phyloP scores from a whole-genome alignment of 768 basidiomycete genomes.

The Tulasnella sp. region DNA sequence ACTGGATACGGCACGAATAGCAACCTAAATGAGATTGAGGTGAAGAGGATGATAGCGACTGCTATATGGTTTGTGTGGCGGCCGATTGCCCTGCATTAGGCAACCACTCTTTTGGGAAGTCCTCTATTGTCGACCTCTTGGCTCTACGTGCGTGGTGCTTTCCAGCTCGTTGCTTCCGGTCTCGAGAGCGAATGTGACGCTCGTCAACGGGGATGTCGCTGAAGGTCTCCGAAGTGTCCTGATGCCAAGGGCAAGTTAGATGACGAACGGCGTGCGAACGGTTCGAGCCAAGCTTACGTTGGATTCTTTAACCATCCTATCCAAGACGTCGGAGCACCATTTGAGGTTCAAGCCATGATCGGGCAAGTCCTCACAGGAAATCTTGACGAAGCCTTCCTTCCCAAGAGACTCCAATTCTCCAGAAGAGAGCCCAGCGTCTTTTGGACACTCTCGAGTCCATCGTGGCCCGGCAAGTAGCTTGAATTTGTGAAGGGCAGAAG shows the following conservation, averaged over 20 bases:
- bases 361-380: constrained; percentile 84
- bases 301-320: constrained; percentile 71
- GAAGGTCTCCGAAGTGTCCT: constrained; percentile 46
- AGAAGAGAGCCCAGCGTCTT: constrained; percentile 56
- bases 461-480: constrained; percentile 85
- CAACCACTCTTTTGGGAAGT: constrained; percentile 87
- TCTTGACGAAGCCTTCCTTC: constrained; percentile 79
- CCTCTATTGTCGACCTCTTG: constrained; percentile 58
- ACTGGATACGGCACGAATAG: not conserved
- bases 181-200: constrained; percentile 71
- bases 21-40: not conserved
- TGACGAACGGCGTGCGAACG: not conserved
- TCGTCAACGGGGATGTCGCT: constrained; percentile 73
- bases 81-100: not conserved
- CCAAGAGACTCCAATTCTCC: constrained; percentile 30
- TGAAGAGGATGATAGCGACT: not conserved
- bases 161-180: constrained; percentile 67
- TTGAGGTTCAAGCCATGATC: constrained; percentile 84
- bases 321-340: constrained; percentile 86
- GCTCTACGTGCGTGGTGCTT: constrained; percentile 48
- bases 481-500: constrained; percentile 73
- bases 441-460: constrained; percentile 73
- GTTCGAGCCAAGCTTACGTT: constrained; percentile 58
- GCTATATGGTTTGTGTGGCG: not conserved
- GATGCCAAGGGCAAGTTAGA: constrained; percentile 32